phyloP scores from a whole-genome alignment of 1,139 yeast species.

The Magnusiomyces tetraspermus region DNA sequence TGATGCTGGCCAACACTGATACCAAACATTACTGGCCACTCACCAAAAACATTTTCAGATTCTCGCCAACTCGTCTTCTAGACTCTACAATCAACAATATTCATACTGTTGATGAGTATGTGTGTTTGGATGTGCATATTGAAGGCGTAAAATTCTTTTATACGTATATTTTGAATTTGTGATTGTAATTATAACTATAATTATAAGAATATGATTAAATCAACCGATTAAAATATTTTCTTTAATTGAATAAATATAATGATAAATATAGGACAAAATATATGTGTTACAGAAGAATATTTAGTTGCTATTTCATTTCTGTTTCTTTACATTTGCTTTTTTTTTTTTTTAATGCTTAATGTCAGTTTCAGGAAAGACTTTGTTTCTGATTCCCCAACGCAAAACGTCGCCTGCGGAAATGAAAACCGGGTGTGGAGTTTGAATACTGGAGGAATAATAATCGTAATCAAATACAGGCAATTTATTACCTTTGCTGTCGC shows the following conservation, averaged over 20 bases:
- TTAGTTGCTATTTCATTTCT: too few relatives aligned
- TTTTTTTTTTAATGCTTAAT: too few relatives aligned
- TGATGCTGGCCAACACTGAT: slow-evolving; percentile 79
- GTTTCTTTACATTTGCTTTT: too few relatives aligned
- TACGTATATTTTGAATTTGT: slow-evolving; percentile 37
- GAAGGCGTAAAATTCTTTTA: slow-evolving; percentile 51
- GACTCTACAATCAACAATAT: slow-evolving; percentile 16
- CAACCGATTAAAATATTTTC: too few relatives aligned
- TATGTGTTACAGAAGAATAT: too few relatives aligned
- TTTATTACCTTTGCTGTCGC: too few relatives aligned
- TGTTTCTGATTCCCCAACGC: slow-evolving; percentile 25
- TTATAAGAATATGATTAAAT: too few relatives aligned
- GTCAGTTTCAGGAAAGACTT: slow-evolving; percentile 17
- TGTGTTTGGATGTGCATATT: slow-evolving; percentile 44
- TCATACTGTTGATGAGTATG: slow-evolving; percentile 56
- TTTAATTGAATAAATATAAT: too few relatives aligned
- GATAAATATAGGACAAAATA: too few relatives aligned
- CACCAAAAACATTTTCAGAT: slow-evolving; percentile 62
- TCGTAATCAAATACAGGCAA: slow-evolving; percentile 16
- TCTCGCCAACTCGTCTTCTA: slow-evolving; percentile 34
- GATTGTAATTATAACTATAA: not conserved
- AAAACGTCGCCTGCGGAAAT: slow-evolving; percentile 25
- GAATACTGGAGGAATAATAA: slow-evolving; percentile 20
- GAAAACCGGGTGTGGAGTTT: slow-evolving; percentile 14
- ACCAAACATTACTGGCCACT: slow-evolving; percentile 69